Evolutionary conservation across 768 basidiomycete species (phyloP).

Genomic region (Hygrocybe punicea): DNA sequence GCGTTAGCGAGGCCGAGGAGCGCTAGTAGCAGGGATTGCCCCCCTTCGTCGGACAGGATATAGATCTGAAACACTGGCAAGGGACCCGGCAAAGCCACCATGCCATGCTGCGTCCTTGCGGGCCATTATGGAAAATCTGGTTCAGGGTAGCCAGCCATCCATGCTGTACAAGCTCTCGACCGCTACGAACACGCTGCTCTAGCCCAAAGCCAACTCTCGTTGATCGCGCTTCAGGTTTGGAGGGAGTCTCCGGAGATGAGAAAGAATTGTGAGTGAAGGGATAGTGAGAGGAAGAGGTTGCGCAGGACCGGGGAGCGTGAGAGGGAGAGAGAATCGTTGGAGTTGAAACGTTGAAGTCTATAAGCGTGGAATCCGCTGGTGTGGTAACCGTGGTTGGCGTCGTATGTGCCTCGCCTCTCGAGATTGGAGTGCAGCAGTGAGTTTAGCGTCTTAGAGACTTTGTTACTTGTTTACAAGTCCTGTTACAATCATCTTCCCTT

Average conservation of each 20-base stretch:
- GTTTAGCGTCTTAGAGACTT: slow-evolving; percentile 30
- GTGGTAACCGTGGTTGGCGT: slow-evolving; percentile 55
- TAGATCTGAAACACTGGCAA: slow-evolving; percentile 55
- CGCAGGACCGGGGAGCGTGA: slow-evolving; percentile 58
- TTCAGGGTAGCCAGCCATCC: slow-evolving; percentile 79
- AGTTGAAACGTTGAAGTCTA: slow-evolving; percentile 84
- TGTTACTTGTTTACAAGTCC: too few species aligned
- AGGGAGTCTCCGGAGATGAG: slow-evolving; percentile 45
- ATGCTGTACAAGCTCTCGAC: slow-evolving; percentile 92
- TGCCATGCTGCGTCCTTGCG: too few species aligned
- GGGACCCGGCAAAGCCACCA: too few species aligned
- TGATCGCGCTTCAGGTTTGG: slow-evolving; percentile 36
- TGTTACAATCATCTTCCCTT: too few species aligned
- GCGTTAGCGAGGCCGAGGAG: slow-evolving; percentile 19
- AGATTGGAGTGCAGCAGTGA: slow-evolving; percentile 56
- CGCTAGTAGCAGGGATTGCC: not conserved
- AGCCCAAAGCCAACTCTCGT: slow-evolving; percentile 38
- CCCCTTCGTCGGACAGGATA: slow-evolving; percentile 42
- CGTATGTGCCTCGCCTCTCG: slow-evolving; percentile 65
- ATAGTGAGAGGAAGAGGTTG: slow-evolving; percentile 49
- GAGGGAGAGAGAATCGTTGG: slow-evolving; percentile 91
- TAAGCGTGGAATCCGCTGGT: slow-evolving; percentile 32
- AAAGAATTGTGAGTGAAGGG: slow-evolving; percentile 76
- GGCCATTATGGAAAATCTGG: slow-evolving; percentile 55
- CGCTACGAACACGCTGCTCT: slow-evolving; percentile 64